Evolutionary conservation across 257 asterid species (phyloP).

Genomic region (Echium plantagineum): DNA sequence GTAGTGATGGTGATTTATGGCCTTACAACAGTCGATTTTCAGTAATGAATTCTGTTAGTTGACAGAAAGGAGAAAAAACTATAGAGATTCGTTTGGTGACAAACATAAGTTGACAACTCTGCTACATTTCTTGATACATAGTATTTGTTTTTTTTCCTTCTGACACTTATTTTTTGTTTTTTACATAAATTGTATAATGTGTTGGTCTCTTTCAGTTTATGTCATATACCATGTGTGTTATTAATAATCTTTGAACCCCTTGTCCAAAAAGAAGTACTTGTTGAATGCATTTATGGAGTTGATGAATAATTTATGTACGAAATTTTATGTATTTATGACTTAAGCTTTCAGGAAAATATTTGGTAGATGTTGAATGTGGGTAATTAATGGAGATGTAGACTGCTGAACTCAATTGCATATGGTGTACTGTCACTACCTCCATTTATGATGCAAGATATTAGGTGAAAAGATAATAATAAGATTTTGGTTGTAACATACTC

Average conservation of each 20-base stretch:
- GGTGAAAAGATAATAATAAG: constrained; percentile 10
- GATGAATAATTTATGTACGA: neutral
- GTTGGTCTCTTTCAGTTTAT: neutral
- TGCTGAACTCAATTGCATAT: constrained; percentile 9
- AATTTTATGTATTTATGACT: too few relatives aligned
- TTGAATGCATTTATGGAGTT: neutral
- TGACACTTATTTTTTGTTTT: too few relatives aligned
- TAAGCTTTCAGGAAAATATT: too few relatives aligned
- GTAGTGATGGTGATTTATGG: constrained; percentile 8
- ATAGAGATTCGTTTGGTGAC: too few relatives aligned
- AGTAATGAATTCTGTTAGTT: neutral
- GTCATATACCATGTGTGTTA: neutral
- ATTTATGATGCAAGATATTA: constrained; percentile 8
- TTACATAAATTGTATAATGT: neutral
- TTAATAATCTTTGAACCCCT: neutral
- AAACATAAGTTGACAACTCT: neutral
- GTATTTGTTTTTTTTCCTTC: neutral
- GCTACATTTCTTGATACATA: neutral
- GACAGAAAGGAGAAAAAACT: neutral
- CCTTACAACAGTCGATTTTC: neutral
- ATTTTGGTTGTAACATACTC: constrained; percentile 13
- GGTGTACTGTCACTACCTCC: constrained; percentile 12
- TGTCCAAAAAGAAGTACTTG: neutral
- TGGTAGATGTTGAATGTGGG: neutral
- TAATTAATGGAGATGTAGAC: constrained; percentile 1